Conservation (phyloP, 2,329 filamentous ascomycete species). For the Didymella segeticola region DNA sequence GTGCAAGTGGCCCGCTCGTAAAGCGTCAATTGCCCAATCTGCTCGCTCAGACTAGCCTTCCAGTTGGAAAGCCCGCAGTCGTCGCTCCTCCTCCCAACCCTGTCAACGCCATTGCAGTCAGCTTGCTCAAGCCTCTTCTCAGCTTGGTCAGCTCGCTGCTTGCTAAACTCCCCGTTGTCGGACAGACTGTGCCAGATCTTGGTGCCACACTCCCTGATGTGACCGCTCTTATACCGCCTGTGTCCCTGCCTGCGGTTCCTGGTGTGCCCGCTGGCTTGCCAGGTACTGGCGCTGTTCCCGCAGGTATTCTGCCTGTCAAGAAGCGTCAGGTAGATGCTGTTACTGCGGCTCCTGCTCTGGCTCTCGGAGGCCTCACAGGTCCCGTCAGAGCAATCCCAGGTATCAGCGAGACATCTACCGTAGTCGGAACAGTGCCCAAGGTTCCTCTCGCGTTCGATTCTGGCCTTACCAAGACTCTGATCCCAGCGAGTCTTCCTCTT, state of each 20-base stretch:
- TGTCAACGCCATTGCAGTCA: neutral
- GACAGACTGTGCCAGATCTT: neutral
- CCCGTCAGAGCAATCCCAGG: neutral
- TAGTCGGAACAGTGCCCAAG: neutral
- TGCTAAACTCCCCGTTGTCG: neutral
- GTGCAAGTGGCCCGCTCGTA: neutral
- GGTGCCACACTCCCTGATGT: neutral
- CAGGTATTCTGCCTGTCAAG: neutral
- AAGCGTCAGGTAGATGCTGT: neutral
- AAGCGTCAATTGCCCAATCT: slow-evolving; percentile 1
- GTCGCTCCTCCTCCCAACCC: neutral
- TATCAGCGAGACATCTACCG: neutral
- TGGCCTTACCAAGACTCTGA: neutral
- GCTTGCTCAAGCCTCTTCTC: neutral
- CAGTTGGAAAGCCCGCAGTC: neutral
- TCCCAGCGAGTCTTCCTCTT: neutral
- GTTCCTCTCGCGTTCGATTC: neutral
- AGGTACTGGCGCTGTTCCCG: neutral
- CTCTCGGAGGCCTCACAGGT: neutral
- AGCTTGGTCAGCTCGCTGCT: neutral
- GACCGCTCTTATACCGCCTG: neutral
- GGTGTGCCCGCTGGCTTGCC: neutral
- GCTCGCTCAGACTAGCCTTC: neutral
- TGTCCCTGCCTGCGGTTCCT: neutral
- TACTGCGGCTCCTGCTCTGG: too few species aligned